Percentiles rank a stretch among this genome's conserved stretches.
phyloP scores from a whole-genome alignment of 1,284 basidiomycete species.

The Schizophyllum amplum region DNA sequence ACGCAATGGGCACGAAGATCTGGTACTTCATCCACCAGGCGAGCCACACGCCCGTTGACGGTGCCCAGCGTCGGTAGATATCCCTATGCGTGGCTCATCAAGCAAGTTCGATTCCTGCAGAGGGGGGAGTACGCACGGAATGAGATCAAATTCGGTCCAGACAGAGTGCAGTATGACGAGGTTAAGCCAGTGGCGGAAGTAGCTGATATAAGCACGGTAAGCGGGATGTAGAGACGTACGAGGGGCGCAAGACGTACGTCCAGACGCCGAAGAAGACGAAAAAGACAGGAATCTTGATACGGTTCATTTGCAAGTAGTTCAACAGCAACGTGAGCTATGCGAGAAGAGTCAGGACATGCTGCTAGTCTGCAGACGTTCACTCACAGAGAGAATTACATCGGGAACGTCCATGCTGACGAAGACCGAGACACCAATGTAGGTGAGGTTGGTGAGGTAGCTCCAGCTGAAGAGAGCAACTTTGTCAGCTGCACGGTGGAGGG shows the following conservation, averaged over 20 bases:
- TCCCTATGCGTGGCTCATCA: constrained; percentile 31
- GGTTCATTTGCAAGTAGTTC: constrained; percentile 75
- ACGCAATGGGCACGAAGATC: constrained; percentile 66
- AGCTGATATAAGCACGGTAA: constrained; percentile 38
- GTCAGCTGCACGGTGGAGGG: not conserved
- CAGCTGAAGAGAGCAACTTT: constrained; percentile 53
- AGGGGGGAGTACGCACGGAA: constrained; percentile 53
- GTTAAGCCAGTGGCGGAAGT: constrained; percentile 94
- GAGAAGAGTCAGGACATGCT: not conserved
- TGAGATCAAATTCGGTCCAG: constrained; percentile 72
- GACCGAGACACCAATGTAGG: constrained; percentile 88
- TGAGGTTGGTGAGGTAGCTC: constrained; percentile 81
- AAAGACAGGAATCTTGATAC: constrained; percentile 59
- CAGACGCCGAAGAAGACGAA: constrained; percentile 67
- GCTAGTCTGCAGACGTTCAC: constrained; percentile 18
- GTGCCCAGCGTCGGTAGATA: constrained; percentile 50
- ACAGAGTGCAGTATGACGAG: constrained; percentile 83
- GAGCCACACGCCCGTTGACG: constrained; percentile 63
- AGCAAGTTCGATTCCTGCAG: not conserved
- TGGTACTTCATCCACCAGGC: constrained; percentile 77
- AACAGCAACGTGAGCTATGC: constrained; percentile 73
- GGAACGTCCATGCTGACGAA: constrained; percentile 97
- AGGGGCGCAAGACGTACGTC: constrained; percentile 55
- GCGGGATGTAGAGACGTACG: not conserved
- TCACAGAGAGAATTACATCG: constrained; percentile 82